phyloP scores from a whole-genome alignment of 352 stramenopile genomes.

The Pythium insidiosum region DNA sequence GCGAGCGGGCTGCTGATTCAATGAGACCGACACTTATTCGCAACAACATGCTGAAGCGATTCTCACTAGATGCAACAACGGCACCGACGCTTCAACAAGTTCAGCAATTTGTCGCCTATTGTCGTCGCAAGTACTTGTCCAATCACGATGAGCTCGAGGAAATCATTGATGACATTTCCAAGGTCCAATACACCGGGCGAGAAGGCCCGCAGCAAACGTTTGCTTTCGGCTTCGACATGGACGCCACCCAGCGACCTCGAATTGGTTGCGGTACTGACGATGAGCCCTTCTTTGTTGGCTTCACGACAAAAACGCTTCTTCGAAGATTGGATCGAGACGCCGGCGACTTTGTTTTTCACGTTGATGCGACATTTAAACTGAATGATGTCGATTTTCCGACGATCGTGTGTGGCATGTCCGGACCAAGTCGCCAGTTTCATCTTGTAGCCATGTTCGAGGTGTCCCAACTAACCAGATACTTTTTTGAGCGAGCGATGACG shows the following conservation, averaged over 20 bases:
- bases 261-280: conserved; percentile 3
- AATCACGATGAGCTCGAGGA: neutral
- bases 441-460: conserved; percentile 1
- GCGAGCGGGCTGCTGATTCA: no score
- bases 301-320: conserved; percentile 1
- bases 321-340: neutral
- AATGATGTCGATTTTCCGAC: conserved; percentile 1
- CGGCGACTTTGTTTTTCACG: conserved; percentile 1
- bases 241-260: neutral
- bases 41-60: no score
- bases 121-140: no score
- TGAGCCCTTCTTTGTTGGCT: conserved; percentile 6
- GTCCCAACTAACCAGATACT: conserved; percentile 2
- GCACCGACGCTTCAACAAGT: no score
- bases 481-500: neutral
- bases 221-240: neutral
- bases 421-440: conserved; percentile 1
- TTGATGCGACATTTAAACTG: conserved; percentile 8
- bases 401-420: conserved; percentile 5
- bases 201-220: neutral
- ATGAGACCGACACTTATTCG: no score
- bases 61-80: no score
- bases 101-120: no score
- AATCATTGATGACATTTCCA: neutral
- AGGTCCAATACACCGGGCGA: neutral